These are phyloP conservation scores for Tetramitus jugosus DNA, from an alignment of 208 protist species.

Conservation along the genomic window DNA sequence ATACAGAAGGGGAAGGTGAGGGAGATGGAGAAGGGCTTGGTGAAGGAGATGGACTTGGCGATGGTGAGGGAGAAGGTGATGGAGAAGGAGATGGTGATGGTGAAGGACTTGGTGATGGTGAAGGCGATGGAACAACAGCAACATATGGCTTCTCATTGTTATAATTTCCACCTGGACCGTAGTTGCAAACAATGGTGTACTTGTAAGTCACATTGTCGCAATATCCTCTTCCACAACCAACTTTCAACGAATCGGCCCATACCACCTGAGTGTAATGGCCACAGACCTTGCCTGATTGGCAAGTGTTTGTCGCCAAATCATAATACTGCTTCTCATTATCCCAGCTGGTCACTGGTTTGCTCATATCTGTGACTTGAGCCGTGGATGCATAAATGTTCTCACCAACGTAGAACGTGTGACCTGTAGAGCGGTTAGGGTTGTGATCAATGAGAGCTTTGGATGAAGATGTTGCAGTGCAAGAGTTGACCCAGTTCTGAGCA, in stretches of 20 bases:
- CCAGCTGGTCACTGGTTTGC: not conserved
- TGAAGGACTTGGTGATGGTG: too few relatives aligned
- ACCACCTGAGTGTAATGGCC: constrained; percentile 19
- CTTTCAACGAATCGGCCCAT: not conserved
- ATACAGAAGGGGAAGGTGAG: too few relatives aligned
- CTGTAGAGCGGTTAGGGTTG: not conserved
- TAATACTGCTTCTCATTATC: not conserved
- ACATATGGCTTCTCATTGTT: not conserved
- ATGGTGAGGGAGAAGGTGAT: too few relatives aligned
- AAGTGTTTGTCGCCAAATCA: not conserved
- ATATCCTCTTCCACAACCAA: not conserved
- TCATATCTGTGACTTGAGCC: not conserved
- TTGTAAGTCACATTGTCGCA: not conserved
- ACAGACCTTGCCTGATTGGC: not conserved
- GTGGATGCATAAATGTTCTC: constrained; percentile 7
- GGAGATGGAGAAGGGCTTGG: too few relatives aligned
- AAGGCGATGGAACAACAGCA: too few relatives aligned
- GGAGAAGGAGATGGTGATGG: too few relatives aligned
- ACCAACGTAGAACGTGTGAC: not conserved
- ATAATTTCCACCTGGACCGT: constrained; percentile 16
- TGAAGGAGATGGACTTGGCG: too few relatives aligned
- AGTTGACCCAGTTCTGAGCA: not conserved
- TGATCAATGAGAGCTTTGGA: not conserved
- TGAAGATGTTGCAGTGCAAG: not conserved
- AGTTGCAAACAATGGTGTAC: not conserved